Evolutionary conservation across 345 rosid genomes (phyloP), one percentile per base, ranked within the genome.

Genomic region (Populus ilicifolia): DNA sequence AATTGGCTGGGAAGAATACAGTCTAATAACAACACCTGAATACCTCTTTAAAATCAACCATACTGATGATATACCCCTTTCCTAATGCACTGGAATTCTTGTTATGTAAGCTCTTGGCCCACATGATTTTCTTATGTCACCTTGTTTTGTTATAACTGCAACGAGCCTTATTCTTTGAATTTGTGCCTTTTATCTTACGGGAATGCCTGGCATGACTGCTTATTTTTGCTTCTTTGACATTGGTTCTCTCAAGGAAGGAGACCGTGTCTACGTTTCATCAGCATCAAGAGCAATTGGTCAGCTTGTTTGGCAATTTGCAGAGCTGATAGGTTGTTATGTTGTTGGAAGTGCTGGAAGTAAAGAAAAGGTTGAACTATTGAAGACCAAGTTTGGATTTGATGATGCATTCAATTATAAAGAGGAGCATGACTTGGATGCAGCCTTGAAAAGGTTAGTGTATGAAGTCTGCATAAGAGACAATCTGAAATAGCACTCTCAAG

Each of bases 401-500:
- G 90, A 86, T 8, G 91, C 93, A 39, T 88, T 89, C 86, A 90
- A 89, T 59, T 87, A 89, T 67, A 87, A 87, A 75, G 89, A 87
- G 54, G 90, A 85, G 72, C 9, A 67, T 5, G 89, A 87, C 76
- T 78, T 84, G 23, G 38, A 61, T 48, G 86, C 82, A 17, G 80
- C 92, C 35, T 75, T 90, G 44, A 84, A 87, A 69, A 84, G 90
- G 93, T 87, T 27, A 71, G 72, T 70, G 4, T 6, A n/a, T 56
- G 5, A 21, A 9, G 41, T 38, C 41, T 38, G 41, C 41, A 8
- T 38, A 38, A 7, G 9, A 6, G 9, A 38, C 8, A 38, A 38
- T 38, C 41, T 38, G 41, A 38, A 38, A 38, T 1, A 38, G 41
- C 36, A 33, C 36, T 33, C 36, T 4, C 36, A 33, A 33, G 5